Base-by-base conservation (phyloP, 495 filamentous ascomycete genomes). In the Xylaria acuta region DNA sequence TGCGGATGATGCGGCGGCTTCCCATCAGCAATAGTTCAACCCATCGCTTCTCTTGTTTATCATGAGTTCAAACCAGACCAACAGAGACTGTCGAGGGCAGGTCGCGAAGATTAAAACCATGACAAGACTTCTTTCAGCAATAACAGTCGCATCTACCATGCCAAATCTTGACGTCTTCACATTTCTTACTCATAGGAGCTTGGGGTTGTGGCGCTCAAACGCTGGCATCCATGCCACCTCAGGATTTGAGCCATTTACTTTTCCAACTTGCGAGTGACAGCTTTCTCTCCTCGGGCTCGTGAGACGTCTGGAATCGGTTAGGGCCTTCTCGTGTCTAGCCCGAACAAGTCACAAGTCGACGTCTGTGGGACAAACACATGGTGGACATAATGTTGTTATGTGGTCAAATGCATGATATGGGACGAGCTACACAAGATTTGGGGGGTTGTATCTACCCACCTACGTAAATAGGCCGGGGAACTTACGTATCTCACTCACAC, bases 401-500 rank as follows among this genome's bases (percentile, higher is more conserved):
- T 56, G 53, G 53, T 36, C 54, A n/a, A 36, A 36, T 59, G 54
- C 14, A 59, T 27, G 22, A n/a, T n/a, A 40, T 40, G 58, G 34
- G 58, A 36, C 58, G 58, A 62, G 60, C 12, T 27, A 64, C 60
- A 64, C 60, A 30, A 45, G 60, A 64, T 64, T n/a, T n/a, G 34
- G 59, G 30, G n/a, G 36, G n/a, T 63, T 18, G 59, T 41, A 63
- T 27, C 34, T 63, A 27, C 36, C 18, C 22, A 16, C 59, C 36
- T 64, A 20, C 60, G 60, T 18, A 30, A 34, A 45, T 64, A 64
- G 32, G 60, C 38, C 40, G 38, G 58, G 7, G 58, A n/a, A 38
- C 58, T 38, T 49, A 65, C 63, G 63, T 65, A 65, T 40, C 36
- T 65, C 43, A 36, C 36, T 65, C 43, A 36, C 63, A 65, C 63